phyloP scores from a whole-genome alignment of 345 rosid genomes.

The Eucalyptus sp. region DNA sequence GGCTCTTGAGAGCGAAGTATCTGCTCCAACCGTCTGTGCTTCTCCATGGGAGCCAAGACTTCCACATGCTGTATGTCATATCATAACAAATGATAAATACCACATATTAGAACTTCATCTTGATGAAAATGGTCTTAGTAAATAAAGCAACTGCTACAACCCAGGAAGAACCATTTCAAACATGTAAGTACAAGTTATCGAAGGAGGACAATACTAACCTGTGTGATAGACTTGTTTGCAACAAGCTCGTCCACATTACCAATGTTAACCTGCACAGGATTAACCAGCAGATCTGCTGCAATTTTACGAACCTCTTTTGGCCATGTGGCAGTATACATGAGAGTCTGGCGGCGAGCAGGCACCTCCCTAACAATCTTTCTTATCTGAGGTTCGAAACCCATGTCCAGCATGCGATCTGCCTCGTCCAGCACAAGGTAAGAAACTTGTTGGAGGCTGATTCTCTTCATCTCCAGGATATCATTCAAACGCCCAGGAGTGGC shows the following conservation, averaged over 20 bases:
- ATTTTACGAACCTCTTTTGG: slow-evolving; percentile 96
- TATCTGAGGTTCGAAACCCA: slow-evolving; percentile 99
- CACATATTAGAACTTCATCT: neutral
- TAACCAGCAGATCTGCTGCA: slow-evolving; percentile 88
- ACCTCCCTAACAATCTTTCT: slow-evolving; percentile 91
- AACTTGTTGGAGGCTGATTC: slow-evolving; percentile 73
- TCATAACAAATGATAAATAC: neutral
- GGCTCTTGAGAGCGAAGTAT: slow-evolving; percentile 82
- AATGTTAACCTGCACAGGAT: slow-evolving; percentile 94
- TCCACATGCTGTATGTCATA: slow-evolving; percentile 52
- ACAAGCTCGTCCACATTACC: slow-evolving; percentile 97
- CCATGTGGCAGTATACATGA: slow-evolving; percentile 99
- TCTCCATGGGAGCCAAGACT: slow-evolving; percentile 70
- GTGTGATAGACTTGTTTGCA: slow-evolving; percentile 96
- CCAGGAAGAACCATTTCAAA: neutral
- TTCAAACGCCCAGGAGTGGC: slow-evolving; percentile 98
- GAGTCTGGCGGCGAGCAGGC: slow-evolving; percentile 89
- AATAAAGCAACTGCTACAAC: neutral
- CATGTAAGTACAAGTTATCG: no score
- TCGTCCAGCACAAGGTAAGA: slow-evolving; percentile 95
- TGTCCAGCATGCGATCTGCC: slow-evolving; percentile 99
- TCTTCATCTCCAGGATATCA: slow-evolving; percentile 96
- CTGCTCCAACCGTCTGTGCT: slow-evolving; percentile 87
- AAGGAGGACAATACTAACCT: slow-evolving; percentile 26
- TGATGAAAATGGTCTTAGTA: neutral